Conservation (phyloP, 805 yeast genomes). For the Maudiozyma bulderi region DNA sequence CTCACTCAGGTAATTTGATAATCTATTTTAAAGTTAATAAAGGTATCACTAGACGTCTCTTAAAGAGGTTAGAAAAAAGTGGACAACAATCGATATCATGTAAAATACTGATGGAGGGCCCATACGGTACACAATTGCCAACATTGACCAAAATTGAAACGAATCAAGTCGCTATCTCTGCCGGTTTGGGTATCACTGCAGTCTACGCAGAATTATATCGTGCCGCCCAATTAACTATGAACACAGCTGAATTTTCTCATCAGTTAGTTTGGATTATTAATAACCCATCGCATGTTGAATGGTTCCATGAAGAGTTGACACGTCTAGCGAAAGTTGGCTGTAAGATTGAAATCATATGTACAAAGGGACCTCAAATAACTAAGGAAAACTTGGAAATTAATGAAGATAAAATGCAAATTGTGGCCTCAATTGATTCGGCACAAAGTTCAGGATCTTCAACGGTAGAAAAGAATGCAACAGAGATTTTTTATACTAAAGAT, state of each 20-base stretch:
- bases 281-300: slow-evolving; percentile 39
- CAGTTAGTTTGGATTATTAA: slow-evolving; percentile 58
- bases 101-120: slow-evolving; percentile 48
- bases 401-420: background rate
- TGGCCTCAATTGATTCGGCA: background rate
- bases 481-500: slow-evolving; percentile 2
- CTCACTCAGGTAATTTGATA: slow-evolving; percentile 19
- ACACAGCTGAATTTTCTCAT: slow-evolving; percentile 13
- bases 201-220: slow-evolving; percentile 35
- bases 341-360: slow-evolving; percentile 14
- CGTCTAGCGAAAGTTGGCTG: slow-evolving; percentile 25
- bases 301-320: slow-evolving; percentile 38
- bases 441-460: background rate
- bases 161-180: slow-evolving; percentile 37
- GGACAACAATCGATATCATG: slow-evolving; percentile 24
- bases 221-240: slow-evolving; percentile 11
- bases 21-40: slow-evolving; percentile 43
- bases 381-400: slow-evolving; percentile 2
- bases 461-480: background rate
- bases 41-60: slow-evolving; percentile 45
- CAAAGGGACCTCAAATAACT: background rate
- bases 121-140: slow-evolving; percentile 43
- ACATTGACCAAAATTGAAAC: slow-evolving; percentile 29
- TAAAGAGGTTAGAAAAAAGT: slow-evolving; percentile 25
- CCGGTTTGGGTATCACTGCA: slow-evolving; percentile 49